Evolutionary conservation across 73 alveolate species (phyloP).

Genomic region (Uronychia binucleata): DNA sequence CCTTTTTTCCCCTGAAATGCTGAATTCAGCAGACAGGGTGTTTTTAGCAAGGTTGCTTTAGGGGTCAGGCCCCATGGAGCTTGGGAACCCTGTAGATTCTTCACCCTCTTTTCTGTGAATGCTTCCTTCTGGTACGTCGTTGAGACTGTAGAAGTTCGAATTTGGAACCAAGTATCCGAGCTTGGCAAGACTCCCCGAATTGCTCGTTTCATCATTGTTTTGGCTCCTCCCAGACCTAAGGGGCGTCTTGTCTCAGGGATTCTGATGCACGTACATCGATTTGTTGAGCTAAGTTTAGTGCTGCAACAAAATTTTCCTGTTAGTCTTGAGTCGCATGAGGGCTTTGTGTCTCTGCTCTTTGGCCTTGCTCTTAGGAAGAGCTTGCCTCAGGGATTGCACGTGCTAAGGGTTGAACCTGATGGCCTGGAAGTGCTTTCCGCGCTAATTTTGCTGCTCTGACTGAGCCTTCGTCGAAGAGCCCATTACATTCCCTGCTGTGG

Average conservation of each 20-base stretch:
- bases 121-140: too few relatives aligned
- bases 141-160: too few relatives aligned
- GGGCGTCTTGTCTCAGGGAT: neutral
- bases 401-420: neutral
- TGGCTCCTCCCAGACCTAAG: neutral
- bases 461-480: neutral
- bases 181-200: too few relatives aligned
- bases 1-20: too few relatives aligned
- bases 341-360: neutral
- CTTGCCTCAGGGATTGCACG: neutral
- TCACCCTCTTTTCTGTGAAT: too few relatives aligned
- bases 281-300: neutral
- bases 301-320: neutral
- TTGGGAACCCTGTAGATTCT: too few relatives aligned
- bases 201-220: neutral
- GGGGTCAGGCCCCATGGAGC: too few relatives aligned
- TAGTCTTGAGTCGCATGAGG: neutral
- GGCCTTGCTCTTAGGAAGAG: neutral
- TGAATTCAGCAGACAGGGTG: too few relatives aligned
- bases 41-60: too few relatives aligned
- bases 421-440: neutral
- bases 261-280: neutral
- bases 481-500: neutral
- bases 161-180: too few relatives aligned
- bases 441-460: neutral